Evolutionary conservation across 192 early-diverging fungal species (phyloP).

Genomic region (Mortierella alpina): DNA sequence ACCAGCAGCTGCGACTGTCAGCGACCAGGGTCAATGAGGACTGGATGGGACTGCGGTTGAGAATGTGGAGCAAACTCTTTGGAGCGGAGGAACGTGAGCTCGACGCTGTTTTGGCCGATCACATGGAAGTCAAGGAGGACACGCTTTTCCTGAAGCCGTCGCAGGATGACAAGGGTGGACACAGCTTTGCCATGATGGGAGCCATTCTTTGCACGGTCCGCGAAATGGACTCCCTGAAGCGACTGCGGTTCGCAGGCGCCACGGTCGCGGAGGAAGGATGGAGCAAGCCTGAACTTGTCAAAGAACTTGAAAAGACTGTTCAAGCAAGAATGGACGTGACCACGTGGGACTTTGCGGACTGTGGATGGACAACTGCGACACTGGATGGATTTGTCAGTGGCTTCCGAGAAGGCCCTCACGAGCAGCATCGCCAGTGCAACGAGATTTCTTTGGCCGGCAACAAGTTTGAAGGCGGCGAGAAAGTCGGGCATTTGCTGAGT

Average conservation of each 20-base stretch:
- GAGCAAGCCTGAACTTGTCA: conserved; percentile 22
- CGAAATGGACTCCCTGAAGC: neutral
- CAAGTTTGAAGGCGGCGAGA: conserved; percentile 14
- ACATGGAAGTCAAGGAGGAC: conserved; percentile 1
- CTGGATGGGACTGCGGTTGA: conserved; percentile 8
- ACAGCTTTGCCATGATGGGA: conserved; percentile 14
- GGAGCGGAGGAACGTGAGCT: neutral
- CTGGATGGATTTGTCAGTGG: conserved; percentile 21
- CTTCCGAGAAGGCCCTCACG: neutral
- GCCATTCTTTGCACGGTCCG: conserved; percentile 10
- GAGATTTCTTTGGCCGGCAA: conserved; percentile 24
- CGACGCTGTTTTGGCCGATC: conserved; percentile 4
- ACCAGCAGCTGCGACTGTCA: neutral
- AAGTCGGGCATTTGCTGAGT: conserved; percentile 11
- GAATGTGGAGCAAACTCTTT: conserved; percentile 19
- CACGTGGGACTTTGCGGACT: conserved; percentile 28
- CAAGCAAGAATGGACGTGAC: conserved; percentile 10
- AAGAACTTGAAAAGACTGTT: conserved; percentile 13
- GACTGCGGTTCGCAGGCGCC: conserved; percentile 12
- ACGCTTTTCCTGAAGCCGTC: conserved; percentile 13
- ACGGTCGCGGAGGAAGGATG: conserved; percentile 27
- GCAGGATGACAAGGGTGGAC: neutral
- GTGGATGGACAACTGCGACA: conserved; percentile 22
- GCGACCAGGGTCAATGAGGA: neutral
- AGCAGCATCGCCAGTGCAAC: neutral